These are phyloP conservation scores for Lachnellula hyalina DNA, from an alignment of 2,329 filamentous ascomycete species.

Conservation along the genomic window DNA sequence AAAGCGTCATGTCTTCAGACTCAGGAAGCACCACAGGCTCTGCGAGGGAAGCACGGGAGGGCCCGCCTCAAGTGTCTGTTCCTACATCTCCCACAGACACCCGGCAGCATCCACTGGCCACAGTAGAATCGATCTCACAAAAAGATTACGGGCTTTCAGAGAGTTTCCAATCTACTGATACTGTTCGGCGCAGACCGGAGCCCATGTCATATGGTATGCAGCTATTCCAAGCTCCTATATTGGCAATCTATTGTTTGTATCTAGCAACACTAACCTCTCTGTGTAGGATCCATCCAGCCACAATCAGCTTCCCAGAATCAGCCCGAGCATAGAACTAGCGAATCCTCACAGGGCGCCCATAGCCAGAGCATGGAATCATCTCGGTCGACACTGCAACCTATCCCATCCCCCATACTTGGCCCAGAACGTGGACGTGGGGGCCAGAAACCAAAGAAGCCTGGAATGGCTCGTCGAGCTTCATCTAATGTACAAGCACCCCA, in stretches of 20 bases:
- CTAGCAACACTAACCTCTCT: constrained; percentile 8
- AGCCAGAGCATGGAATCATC: constrained; percentile 28
- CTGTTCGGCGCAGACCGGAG: constrained; percentile 53
- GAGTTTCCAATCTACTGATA: constrained; percentile 55
- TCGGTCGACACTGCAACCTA: constrained; percentile 20
- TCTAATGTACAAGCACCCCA: constrained; percentile 67
- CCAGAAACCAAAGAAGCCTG: constrained; percentile 53
- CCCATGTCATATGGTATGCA: constrained; percentile 47
- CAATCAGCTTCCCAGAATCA: constrained; percentile 6
- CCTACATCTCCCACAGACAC: constrained; percentile 46
- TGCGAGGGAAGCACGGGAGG: constrained; percentile 16
- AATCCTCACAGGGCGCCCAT: constrained; percentile 21
- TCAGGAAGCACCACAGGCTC: constrained; percentile 3
- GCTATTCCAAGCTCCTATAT: not conserved
- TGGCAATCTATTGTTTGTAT: not conserved
- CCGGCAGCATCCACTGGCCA: constrained; percentile 34
- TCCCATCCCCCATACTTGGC: constrained; percentile 29
- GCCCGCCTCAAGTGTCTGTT: constrained; percentile 22
- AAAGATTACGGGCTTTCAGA: constrained; percentile 46
- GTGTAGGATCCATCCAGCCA: constrained; percentile 24
- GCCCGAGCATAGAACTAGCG: constrained; percentile 25
- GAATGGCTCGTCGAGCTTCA: constrained; percentile 67
- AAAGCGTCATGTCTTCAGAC: constrained; percentile 17
- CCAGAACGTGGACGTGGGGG: constrained; percentile 31
- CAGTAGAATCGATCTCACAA: constrained; percentile 22